Conservation (phyloP, 169 alveolate genomes). For the Pseudocohnilembus persalinus region DNA sequence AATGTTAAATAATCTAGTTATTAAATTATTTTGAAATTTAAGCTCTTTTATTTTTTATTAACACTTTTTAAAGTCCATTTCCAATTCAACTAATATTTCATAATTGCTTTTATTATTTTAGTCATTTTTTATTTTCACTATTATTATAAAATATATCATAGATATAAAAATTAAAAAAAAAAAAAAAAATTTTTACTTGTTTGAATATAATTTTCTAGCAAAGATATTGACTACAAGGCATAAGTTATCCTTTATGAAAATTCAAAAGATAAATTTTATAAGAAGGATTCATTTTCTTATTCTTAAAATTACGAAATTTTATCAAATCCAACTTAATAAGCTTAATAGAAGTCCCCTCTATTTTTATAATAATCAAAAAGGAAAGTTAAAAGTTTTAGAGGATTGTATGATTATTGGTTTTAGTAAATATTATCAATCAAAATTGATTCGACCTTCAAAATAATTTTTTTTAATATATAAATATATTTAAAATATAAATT, state of each 20-base stretch:
- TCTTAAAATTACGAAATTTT: not conserved
- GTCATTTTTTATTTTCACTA: not conserved
- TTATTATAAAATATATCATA: too few relatives aligned
- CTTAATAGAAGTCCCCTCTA: not conserved
- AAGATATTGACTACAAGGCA: not conserved
- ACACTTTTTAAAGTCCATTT: not conserved
- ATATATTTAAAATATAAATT: too few relatives aligned
- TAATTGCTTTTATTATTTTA: not conserved
- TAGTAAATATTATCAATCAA: not conserved
- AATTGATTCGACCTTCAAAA: not conserved
- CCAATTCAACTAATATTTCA: not conserved
- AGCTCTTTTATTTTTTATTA: too few relatives aligned
- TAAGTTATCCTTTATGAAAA: not conserved
- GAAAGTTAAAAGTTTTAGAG: not conserved
- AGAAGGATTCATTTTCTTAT: not conserved
- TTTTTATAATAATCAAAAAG: not conserved
- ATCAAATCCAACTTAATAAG: not conserved
- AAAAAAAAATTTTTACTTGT: too few relatives aligned
- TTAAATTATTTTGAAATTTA: too few relatives aligned
- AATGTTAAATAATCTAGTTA: not conserved
- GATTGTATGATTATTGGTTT: not conserved
- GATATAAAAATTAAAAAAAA: too few relatives aligned
- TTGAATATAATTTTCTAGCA: not conserved
- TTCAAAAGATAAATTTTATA: not conserved
- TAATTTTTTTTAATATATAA: too few relatives aligned